Conservation (phyloP, 2,329 filamentous ascomycete genomes). For the Zalaria obscura region DNA sequence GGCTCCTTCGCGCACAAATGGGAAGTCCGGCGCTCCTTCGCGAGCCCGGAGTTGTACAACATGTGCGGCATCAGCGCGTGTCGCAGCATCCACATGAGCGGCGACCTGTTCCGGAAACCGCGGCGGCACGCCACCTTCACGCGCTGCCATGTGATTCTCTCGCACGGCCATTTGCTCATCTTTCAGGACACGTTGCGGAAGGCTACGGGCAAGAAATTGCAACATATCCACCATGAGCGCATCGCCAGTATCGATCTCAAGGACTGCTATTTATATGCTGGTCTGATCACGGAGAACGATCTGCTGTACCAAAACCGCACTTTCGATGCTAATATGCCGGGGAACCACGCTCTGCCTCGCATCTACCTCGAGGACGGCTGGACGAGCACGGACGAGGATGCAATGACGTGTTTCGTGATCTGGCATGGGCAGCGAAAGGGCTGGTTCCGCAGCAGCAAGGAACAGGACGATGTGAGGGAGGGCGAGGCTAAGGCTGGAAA, state of each 20-base stretch:
- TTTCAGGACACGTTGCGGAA: constrained; percentile 46
- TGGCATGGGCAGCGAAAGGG: constrained; percentile 46
- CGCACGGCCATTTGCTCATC: constrained; percentile 45
- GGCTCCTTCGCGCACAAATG: constrained; percentile 54
- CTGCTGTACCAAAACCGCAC: constrained; percentile 50
- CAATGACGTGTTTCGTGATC: constrained; percentile 53
- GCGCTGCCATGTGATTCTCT: constrained; percentile 45
- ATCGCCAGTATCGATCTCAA: constrained; percentile 44
- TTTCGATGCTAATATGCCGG: constrained; percentile 48
- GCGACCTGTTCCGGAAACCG: constrained; percentile 49
- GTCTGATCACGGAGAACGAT: constrained; percentile 47
- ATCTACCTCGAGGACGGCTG: constrained; percentile 47
- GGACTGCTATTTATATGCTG: constrained; percentile 53
- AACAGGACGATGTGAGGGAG: constrained; percentile 15
- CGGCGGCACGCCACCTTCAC: constrained; percentile 48
- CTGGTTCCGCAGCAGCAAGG: constrained; percentile 32
- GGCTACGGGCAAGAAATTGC: constrained; percentile 38
- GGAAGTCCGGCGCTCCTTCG: constrained; percentile 50
- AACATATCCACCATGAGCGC: constrained; percentile 48
- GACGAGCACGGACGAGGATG: constrained; percentile 49
- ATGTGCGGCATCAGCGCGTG: constrained; percentile 52
- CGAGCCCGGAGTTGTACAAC: constrained; percentile 52
- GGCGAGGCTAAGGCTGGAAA: constrained; percentile 12
- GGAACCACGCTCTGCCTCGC: constrained; percentile 43
- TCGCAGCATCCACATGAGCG: constrained; percentile 47